Base-by-base conservation (phyloP, 2,329 filamentous ascomycete species). In the Tolypocladium ovalisporum region DNA sequence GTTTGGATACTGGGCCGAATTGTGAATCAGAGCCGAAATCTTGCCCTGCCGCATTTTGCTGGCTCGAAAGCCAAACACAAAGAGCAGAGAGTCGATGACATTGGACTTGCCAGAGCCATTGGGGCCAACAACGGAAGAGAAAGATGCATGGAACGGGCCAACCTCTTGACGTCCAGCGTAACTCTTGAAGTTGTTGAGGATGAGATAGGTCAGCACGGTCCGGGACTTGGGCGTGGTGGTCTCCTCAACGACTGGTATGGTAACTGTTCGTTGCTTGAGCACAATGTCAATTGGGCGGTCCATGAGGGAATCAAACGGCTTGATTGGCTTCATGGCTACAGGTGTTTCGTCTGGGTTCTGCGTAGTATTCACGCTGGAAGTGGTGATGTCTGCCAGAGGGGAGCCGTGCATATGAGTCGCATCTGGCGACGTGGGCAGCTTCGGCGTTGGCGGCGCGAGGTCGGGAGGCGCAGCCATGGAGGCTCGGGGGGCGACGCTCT, bases 11-110 rank as follows among this genome's bases (percentile, higher is more conserved):
- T 89, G 83, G 0, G 91, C 92, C 15, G 94, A 97, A 71, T 97
- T 99, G 75, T 99, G 94, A 63, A 99, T 99, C 54, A 99, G 77
- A 4, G 94, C 94, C 1, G 94, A 99, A 53, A 99, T 91, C 75
- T 99, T 99, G 67, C 94, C 94, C 72, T 99, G 94, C 67, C 94
- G 84, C 94, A 99, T 99, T 75, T 99, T 99, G 79, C 93, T 97
- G 47, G 94, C 94, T 59, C 94, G 87, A 76, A 99, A 99, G 56
- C 95, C 94, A 69, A 99, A 99, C n/a, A 99, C 94, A 67, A 99
- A 99, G 1, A 99, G 83, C 34, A 99, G 77, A 2, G 94, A 97
- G 73, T 99, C 94, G 68, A 99, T 99, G 61, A 99, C 95, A 66
- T 99, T 99, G 27, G 94, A 97, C 71, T 99, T 99, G 59, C 94